Conservation (phyloP, 345 rosid genomes). For the Eucalyptus tenuipes region DNA sequence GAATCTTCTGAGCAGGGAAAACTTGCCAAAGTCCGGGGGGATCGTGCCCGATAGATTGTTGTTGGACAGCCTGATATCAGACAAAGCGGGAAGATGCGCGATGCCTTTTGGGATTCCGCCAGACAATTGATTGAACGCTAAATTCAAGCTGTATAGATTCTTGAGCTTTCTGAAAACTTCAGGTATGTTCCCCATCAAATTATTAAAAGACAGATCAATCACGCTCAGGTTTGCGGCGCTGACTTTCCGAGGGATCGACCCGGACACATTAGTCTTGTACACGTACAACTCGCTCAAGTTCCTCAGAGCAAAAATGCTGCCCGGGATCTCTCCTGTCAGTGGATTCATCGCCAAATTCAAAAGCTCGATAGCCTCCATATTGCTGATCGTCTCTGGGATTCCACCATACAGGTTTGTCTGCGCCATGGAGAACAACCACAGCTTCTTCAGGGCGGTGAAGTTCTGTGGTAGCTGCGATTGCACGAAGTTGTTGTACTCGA, state of each 20-base stretch:
- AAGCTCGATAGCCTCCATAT: slow-evolving; percentile 24
- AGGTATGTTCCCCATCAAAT: slow-evolving; percentile 36
- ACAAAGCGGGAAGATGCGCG: slow-evolving; percentile 24
- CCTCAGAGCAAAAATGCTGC: slow-evolving; percentile 23
- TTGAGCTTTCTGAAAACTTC: slow-evolving; percentile 29
- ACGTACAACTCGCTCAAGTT: slow-evolving; percentile 22
- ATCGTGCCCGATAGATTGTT: slow-evolving; percentile 36
- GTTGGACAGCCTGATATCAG: slow-evolving; percentile 21
- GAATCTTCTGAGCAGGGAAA: slow-evolving; percentile 17
- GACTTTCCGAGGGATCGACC: slow-evolving; percentile 31
- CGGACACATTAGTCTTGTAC: slow-evolving; percentile 11
- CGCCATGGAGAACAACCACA: slow-evolving; percentile 6
- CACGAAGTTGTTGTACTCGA: slow-evolving; percentile 2
- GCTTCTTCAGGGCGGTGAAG: slow-evolving; percentile 24
- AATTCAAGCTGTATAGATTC: slow-evolving; percentile 10
- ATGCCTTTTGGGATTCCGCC: slow-evolving; percentile 41
- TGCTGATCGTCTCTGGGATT: slow-evolving; percentile 23
- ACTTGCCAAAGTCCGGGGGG: slow-evolving; percentile 41
- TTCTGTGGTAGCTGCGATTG: slow-evolving; percentile 15
- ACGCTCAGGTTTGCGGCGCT: slow-evolving; percentile 9
- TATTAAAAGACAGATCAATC: slow-evolving; percentile 37
- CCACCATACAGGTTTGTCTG: slow-evolving; percentile 33
- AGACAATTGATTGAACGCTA: slow-evolving; percentile 27
- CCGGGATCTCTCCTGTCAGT: slow-evolving; percentile 32
- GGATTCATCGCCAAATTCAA: slow-evolving; percentile 14